These are phyloP conservation scores for Cardiospermum halicacabum DNA, from an alignment of 345 rosid genomes.

Conservation along the genomic window DNA sequence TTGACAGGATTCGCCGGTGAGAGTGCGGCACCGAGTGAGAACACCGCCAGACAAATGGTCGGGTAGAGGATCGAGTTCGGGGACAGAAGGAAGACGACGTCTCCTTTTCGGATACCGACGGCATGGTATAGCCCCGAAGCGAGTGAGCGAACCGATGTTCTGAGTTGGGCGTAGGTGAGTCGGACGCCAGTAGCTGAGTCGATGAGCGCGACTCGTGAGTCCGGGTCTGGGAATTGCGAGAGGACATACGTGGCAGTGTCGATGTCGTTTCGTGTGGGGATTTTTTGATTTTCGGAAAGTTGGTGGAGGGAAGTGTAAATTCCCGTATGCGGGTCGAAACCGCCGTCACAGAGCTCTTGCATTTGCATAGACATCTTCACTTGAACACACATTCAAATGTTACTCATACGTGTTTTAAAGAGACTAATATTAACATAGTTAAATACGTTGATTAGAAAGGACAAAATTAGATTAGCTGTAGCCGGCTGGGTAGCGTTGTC, in stretches of 20 bases:
- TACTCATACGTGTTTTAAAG: too few relatives aligned
- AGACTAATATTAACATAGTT: too few relatives aligned
- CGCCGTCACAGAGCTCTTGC: conserved; percentile 14
- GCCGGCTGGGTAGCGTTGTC: too few relatives aligned
- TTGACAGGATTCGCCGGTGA: conserved; percentile 53
- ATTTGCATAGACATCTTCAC: neutral
- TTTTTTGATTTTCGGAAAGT: conserved; percentile 25
- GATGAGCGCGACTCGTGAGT: conserved; percentile 36
- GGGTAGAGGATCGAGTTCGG: conserved; percentile 54
- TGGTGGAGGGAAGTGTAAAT: conserved; percentile 34
- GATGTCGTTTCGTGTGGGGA: conserved; percentile 34
- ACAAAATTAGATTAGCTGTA: too few relatives aligned
- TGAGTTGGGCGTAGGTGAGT: conserved; percentile 40
- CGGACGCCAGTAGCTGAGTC: conserved; percentile 30
- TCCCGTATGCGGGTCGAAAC: conserved; percentile 36
- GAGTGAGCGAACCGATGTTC: conserved; percentile 36
- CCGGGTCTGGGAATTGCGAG: conserved; percentile 38
- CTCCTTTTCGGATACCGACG: conserved; percentile 44
- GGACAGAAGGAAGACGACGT: conserved; percentile 50
- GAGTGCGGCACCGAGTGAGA: conserved; percentile 51
- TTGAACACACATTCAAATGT: too few relatives aligned
- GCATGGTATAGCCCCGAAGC: conserved; percentile 42
- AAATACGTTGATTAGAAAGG: too few relatives aligned
- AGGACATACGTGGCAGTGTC: conserved; percentile 33
- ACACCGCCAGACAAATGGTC: conserved; percentile 42